Evolutionary conservation across 176 grass and related monocot genomes (phyloP).

Genomic region (Phoenix roebelenii): DNA sequence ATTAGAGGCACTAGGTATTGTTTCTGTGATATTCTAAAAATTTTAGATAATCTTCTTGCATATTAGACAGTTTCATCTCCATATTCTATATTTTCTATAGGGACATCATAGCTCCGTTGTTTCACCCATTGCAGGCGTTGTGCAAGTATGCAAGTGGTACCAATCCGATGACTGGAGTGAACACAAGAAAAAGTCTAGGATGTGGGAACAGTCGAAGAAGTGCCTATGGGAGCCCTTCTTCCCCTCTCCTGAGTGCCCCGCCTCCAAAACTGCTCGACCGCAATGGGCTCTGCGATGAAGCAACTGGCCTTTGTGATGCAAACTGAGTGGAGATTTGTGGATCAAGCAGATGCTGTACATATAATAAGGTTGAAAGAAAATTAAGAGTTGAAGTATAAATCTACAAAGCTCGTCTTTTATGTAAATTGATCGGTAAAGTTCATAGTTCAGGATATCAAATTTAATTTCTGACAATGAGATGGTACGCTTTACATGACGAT

Average conservation of each 20-base stretch:
- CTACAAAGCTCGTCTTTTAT: no score
- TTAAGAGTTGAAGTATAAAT: neutral
- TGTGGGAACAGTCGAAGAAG: slow-evolving; percentile 76
- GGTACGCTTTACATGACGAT: no score
- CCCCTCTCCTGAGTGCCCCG: slow-evolving; percentile 73
- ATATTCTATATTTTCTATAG: no score
- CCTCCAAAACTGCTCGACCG: slow-evolving; percentile 82
- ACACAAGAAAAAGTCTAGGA: slow-evolving; percentile 74
- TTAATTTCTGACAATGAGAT: no score
- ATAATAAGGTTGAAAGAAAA: slow-evolving; percentile 21
- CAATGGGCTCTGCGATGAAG: slow-evolving; percentile 74
- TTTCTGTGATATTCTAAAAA: no score
- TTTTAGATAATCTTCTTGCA: no score
- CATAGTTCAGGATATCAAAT: no score
- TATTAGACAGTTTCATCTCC: no score
- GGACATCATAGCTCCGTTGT: neutral
- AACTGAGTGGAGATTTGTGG: slow-evolving; percentile 33
- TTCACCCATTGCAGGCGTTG: slow-evolving; percentile 46
- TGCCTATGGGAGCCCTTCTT: slow-evolving; percentile 92
- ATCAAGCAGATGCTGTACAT: slow-evolving; percentile 34
- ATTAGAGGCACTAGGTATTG: no score
- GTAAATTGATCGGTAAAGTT: no score
- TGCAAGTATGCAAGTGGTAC: slow-evolving; percentile 92
- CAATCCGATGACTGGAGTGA: slow-evolving; percentile 70
- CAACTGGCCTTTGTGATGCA: slow-evolving; percentile 66